Percentiles rank a stretch among this genome's conserved stretches.
Conservation (phyloP, 441 rosid genomes). For the Metrosideros polymorpha region DNA sequence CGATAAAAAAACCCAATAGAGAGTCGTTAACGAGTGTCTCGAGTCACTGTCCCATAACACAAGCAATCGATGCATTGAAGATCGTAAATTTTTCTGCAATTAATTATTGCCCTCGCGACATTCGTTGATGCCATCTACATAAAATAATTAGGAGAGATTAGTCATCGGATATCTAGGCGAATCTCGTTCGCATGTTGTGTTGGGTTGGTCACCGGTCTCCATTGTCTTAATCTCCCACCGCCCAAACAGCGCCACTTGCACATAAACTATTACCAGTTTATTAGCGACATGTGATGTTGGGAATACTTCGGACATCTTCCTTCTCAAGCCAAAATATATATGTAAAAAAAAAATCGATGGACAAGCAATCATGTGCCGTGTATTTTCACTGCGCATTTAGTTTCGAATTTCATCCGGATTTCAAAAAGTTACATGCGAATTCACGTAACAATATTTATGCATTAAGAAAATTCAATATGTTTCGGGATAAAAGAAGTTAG, state of each 20-base stretch:
- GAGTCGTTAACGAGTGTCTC: too few species aligned
- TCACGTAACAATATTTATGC: too few species aligned
- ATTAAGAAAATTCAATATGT: too few species aligned
- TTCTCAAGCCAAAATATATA: not conserved
- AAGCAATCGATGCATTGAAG: too few species aligned
- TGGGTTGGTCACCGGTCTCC: not conserved
- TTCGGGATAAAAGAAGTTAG: too few species aligned
- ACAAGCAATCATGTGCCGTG: not conserved
- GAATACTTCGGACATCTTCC: constrained; percentile 6
- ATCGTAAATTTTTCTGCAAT: too few species aligned
- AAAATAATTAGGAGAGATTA: not conserved
- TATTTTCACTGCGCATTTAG: too few species aligned
- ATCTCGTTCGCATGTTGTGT: not conserved
- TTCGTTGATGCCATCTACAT: not conserved
- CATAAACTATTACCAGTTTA: not conserved
- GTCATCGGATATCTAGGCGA: constrained; percentile 17
- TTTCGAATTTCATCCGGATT: too few species aligned
- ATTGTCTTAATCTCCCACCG: constrained; percentile 14
- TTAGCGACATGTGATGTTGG: constrained; percentile 3
- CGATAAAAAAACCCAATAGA: too few species aligned
- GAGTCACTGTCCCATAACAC: too few species aligned
- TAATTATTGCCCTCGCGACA: not conserved
- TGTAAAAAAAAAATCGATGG: not conserved
- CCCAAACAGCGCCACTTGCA: not conserved
- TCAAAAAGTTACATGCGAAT: too few species aligned